Evolutionary conservation across 129 eudicot species (phyloP).

Genomic region (Artemisia tridentata): DNA sequence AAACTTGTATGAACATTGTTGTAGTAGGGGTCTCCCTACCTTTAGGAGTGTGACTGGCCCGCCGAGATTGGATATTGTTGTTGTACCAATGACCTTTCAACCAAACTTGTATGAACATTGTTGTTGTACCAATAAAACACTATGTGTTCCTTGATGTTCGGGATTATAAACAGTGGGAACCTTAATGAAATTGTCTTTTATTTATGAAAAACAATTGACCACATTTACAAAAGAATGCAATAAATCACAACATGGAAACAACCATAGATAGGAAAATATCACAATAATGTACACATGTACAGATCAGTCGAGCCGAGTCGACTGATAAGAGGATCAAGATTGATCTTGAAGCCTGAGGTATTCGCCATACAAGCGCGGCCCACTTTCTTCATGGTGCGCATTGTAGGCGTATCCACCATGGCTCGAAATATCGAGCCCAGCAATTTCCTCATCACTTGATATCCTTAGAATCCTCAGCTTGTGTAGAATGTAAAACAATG

Average conservation of each 20-base stretch:
- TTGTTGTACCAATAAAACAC: no score
- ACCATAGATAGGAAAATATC: background rate
- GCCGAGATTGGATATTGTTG: no score
- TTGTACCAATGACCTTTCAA: no score
- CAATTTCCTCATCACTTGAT: conserved; percentile 49
- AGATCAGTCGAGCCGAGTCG: background rate
- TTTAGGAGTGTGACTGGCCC: no score
- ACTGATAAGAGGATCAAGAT: conserved; percentile 19
- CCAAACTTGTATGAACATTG: no score
- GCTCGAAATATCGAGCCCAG: conserved; percentile 68
- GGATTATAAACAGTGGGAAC: background rate
- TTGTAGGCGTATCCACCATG: conserved; percentile 71
- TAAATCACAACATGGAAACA: conserved; percentile 13
- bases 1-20: no score
- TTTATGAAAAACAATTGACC: conserved; percentile 16
- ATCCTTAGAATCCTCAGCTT: conserved; percentile 53
- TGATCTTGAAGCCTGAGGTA: conserved; percentile 45
- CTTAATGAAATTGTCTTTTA: background rate
- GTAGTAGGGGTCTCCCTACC: no score
- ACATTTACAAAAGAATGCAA: conserved; percentile 34
- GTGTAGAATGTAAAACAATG: conserved; percentile 45
- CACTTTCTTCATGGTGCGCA: conserved; percentile 45
- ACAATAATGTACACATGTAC: conserved; percentile 8
- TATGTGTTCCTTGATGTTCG: background rate
- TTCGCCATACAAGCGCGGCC: conserved; percentile 46